phyloP scores from a whole-genome alignment of 331 rosid genomes.

The Spiraea crenata region DNA sequence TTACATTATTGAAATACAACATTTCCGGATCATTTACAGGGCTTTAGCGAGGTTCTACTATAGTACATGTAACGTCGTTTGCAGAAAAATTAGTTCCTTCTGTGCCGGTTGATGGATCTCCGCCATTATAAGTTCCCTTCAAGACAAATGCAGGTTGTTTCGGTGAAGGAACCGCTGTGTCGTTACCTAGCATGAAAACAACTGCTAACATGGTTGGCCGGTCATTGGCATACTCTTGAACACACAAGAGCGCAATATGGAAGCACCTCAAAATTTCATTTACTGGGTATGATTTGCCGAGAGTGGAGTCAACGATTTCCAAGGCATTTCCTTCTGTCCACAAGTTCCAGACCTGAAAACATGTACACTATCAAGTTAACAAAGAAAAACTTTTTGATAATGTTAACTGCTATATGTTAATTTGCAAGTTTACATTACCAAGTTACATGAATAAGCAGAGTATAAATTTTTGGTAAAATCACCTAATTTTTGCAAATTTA shows the following conservation, averaged over 20 bases:
- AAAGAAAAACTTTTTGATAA: no score
- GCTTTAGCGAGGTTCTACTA: not conserved
- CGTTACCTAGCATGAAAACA: constrained; percentile 48
- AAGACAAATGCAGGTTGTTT: constrained; percentile 51
- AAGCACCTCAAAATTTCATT: constrained; percentile 46
- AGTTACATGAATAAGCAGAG: no score
- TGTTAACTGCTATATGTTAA: no score
- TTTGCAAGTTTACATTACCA: no score
- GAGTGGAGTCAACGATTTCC: constrained; percentile 38
- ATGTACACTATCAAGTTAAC: no score
- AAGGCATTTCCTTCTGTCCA: constrained; percentile 42
- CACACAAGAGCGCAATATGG: constrained; percentile 53
- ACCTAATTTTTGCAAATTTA: no score
- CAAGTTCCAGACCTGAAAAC: constrained; percentile 48
- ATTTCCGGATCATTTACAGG: no score
- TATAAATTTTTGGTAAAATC: no score
- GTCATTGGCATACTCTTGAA: constrained; percentile 41
- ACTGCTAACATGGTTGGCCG: constrained; percentile 52
- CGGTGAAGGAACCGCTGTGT: constrained; percentile 34
- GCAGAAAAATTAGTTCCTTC: constrained; percentile 22
- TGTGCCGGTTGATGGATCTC: constrained; percentile 19
- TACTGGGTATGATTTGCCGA: constrained; percentile 13
- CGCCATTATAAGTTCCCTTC: constrained; percentile 16
- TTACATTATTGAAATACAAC: no score
- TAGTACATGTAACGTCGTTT: constrained; percentile 28